Conservation (phyloP, 164 flowering plant species). For the Piper betle region DNA sequence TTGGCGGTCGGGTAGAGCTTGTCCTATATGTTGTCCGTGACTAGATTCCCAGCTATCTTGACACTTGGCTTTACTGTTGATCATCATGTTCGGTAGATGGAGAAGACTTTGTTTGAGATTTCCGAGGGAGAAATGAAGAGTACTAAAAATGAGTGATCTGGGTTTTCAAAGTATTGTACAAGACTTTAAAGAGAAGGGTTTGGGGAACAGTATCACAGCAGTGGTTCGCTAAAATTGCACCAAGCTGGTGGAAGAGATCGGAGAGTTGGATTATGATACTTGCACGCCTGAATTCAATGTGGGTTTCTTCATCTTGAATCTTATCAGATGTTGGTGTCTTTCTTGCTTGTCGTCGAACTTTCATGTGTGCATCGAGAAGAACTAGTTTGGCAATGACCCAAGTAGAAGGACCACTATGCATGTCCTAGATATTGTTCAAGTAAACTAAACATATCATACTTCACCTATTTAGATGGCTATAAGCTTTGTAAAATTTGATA, state of each 20-base stretch:
- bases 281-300: constrained; percentile 29
- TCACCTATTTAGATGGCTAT: constrained; percentile 5
- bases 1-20: constrained; percentile 1
- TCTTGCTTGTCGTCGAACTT: constrained; percentile 13
- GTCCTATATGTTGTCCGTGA: constrained; percentile 5
- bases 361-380: background rate
- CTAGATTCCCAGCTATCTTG: background rate
- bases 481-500: background rate
- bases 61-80: background rate
- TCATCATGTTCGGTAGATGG: background rate
- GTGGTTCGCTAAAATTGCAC: too few relatives aligned
- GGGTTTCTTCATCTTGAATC: background rate
- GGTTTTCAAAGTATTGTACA: constrained; percentile 7
- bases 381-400: constrained; percentile 8
- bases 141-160: background rate
- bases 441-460: too few relatives aligned
- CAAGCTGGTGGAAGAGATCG: background rate
- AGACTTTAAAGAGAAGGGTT: constrained; percentile 5
- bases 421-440: too few relatives aligned
- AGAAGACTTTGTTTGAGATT: background rate
- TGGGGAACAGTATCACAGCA: background rate
- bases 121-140: background rate
- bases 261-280: background rate
- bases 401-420: constrained; percentile 12
- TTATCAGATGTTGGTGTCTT: constrained; percentile 13